Evolutionary conservation across 495 filamentous ascomycete species (phyloP).

Genomic region (Daldinia decipiens): DNA sequence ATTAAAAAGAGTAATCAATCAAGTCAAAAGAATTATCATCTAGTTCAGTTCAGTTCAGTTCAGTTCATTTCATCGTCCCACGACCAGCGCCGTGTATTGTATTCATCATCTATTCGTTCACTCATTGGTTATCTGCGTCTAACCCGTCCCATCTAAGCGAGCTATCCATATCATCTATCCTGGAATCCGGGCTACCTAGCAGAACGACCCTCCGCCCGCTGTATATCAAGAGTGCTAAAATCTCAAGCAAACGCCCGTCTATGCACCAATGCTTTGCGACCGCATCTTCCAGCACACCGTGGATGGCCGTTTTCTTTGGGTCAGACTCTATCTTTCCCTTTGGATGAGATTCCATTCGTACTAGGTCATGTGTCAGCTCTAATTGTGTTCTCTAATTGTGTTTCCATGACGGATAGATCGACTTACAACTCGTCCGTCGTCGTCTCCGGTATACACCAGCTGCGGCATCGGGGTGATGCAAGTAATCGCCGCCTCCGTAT

Average conservation of each 20-base stretch:
- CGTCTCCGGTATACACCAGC: conserved; percentile 92
- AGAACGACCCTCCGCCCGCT: conserved; percentile 1
- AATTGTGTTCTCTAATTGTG: background rate
- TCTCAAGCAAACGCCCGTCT: conserved; percentile 28
- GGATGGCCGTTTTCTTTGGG: conserved; percentile 8
- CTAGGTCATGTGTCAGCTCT: conserved; percentile 57
- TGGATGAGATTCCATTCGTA: conserved; percentile 93
- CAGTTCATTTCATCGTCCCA: background rate
- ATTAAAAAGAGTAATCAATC: conserved; percentile 7
- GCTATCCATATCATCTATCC: conserved; percentile 23
- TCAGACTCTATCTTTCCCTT: conserved; percentile 59
- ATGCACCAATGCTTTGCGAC: conserved; percentile 31
- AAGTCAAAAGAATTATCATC: conserved; percentile 16
- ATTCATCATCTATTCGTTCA: conserved; percentile 1
- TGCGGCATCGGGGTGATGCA: conserved; percentile 85
- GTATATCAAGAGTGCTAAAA: conserved; percentile 7
- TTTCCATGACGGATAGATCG: background rate
- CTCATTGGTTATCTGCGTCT: conserved; percentile 3
- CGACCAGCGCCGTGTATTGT: background rate
- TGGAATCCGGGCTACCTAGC: conserved; percentile 11
- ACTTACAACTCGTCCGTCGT: conserved; percentile 80
- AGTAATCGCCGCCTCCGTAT: conserved; percentile 84
- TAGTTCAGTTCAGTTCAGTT: background rate
- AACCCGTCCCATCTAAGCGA: conserved; percentile 13
- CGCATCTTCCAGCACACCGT: conserved; percentile 16